Evolutionary conservation across 2,329 filamentous ascomycete genomes (phyloP).

Genomic region (Graphilbum ipis-grandicollis): DNA sequence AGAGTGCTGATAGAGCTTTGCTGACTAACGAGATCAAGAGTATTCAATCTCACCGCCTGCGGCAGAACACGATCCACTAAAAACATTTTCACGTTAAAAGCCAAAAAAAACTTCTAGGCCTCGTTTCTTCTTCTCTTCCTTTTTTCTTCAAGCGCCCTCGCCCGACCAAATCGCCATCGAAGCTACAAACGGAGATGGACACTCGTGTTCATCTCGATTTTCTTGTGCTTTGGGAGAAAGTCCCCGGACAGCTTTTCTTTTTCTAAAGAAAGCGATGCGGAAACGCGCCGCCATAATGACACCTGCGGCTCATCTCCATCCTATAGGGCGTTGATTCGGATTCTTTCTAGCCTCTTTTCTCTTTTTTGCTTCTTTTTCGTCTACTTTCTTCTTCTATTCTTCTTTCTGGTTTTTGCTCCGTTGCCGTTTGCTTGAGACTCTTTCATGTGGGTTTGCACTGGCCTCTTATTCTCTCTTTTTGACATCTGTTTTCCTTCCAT

Average conservation of each 20-base stretch:
- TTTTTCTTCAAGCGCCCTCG: slow-evolving; percentile 53
- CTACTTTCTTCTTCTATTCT: neutral
- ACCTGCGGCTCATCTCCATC: slow-evolving; percentile 69
- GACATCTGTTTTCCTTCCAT: neutral
- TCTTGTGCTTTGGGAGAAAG: slow-evolving; percentile 97
- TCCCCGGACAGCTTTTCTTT: slow-evolving; percentile 66
- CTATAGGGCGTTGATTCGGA: slow-evolving; percentile 7
- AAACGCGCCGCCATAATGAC: slow-evolving; percentile 99
- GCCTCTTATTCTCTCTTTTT: neutral
- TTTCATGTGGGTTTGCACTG: too few species aligned
- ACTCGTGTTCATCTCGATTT: slow-evolving; percentile 16
- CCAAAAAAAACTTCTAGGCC: too few species aligned
- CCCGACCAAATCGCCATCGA: slow-evolving; percentile 98
- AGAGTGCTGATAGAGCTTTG: too few species aligned
- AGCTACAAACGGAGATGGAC: slow-evolving; percentile 77
- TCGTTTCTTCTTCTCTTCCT: slow-evolving; percentile 10
- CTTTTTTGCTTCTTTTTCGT: neutral
- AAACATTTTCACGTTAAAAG: slow-evolving; percentile 1
- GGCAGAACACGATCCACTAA: slow-evolving; percentile 4
- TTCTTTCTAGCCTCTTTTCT: neutral
- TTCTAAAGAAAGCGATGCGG: slow-evolving; percentile 42
- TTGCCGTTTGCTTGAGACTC: neutral
- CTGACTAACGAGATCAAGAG: neutral
- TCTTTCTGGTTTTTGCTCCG: slow-evolving; percentile 21
- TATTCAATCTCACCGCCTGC: slow-evolving; percentile 5